A percentile compares a stretch with the other conserved stretches of the same genome.
phyloP scores from a whole-genome alignment of 1,139 yeast genomes.

The Magnusiomyces suaveolens region DNA sequence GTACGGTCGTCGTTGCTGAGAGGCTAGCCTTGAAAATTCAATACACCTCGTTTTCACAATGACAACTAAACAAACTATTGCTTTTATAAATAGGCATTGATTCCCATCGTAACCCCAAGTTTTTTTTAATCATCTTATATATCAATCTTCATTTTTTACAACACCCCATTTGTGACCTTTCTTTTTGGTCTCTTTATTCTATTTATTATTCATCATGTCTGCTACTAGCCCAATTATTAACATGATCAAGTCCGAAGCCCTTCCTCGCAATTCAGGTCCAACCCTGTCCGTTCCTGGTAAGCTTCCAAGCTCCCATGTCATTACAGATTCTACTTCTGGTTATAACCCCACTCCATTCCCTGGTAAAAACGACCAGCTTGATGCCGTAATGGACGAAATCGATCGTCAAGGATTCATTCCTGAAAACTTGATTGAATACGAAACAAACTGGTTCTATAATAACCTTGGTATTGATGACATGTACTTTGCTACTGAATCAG shows the following conservation, averaged over 20 bases:
- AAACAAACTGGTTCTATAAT: constrained; percentile 84
- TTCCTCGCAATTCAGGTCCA: neutral
- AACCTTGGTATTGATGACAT: constrained; percentile 81
- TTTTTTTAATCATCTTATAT: too few species aligned
- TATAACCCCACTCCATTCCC: constrained; percentile 68
- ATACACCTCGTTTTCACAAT: neutral
- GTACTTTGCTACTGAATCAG: constrained; percentile 78
- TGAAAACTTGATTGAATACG: constrained; percentile 72
- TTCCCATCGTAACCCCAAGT: neutral
- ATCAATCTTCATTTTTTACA: too few species aligned
- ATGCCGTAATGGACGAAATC: constrained; percentile 68
- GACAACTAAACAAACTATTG: neutral
- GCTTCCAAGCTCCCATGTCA: constrained; percentile 8
- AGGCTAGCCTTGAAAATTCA: too few species aligned
- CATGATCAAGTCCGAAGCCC: neutral
- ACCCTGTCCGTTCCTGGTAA: constrained; percentile 7
- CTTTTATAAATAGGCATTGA: neutral
- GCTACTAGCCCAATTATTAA: neutral
- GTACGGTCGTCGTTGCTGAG: neutral
- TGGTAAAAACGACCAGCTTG: constrained; percentile 75
- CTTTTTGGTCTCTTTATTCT: neutral
- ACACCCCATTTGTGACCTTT: neutral
- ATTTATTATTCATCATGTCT: neutral
- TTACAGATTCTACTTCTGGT: constrained; percentile 34
- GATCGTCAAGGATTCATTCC: constrained; percentile 87